phyloP scores from a whole-genome alignment of 768 basidiomycete genomes.

The Phylloporus rhodoxanthus region DNA sequence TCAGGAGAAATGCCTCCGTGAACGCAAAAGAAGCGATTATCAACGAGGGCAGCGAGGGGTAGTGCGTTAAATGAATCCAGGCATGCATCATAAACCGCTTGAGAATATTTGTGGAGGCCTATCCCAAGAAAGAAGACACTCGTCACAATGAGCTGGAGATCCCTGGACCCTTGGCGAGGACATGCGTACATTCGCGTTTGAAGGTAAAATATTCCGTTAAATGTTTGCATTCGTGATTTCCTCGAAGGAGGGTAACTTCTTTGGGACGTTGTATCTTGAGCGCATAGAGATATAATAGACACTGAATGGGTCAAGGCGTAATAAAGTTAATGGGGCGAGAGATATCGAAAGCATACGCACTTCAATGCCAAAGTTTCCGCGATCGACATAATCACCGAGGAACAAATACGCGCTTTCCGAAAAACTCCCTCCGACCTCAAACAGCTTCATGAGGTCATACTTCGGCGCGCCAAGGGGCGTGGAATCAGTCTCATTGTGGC shows the following conservation, averaged over 20 bases:
- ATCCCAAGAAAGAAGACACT: conserved; percentile 8
- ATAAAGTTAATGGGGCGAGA: not conserved
- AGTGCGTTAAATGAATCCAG: conserved; percentile 85
- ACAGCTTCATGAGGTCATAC: conserved; percentile 98
- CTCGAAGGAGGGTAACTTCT: conserved; percentile 78
- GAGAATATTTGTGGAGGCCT: conserved; percentile 28
- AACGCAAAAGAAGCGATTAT: conserved; percentile 94
- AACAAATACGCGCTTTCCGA: conserved; percentile 86
- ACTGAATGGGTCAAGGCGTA: conserved; percentile 37
- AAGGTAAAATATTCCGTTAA: conserved; percentile 98
- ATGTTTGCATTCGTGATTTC: conserved; percentile 97
- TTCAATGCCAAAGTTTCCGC: conserved; percentile 87
- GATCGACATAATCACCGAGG: conserved; percentile 95
- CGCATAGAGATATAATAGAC: conserved; percentile 87
- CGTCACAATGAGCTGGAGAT: conserved; percentile 6
- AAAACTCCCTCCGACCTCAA: conserved; percentile 88
- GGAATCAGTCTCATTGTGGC: conserved; percentile 5
- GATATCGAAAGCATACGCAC: conserved; percentile 30
- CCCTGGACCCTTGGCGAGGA: conserved; percentile 1
- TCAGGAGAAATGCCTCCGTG: conserved; percentile 94
- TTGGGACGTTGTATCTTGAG: conserved; percentile 88
- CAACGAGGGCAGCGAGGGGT: conserved; percentile 87
- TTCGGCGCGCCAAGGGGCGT: conserved; percentile 25
- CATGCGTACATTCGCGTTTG: conserved; percentile 82
- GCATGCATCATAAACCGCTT: conserved; percentile 83